Conservation (phyloP, 331 rosid species). For the Prunus yedoensis region DNA sequence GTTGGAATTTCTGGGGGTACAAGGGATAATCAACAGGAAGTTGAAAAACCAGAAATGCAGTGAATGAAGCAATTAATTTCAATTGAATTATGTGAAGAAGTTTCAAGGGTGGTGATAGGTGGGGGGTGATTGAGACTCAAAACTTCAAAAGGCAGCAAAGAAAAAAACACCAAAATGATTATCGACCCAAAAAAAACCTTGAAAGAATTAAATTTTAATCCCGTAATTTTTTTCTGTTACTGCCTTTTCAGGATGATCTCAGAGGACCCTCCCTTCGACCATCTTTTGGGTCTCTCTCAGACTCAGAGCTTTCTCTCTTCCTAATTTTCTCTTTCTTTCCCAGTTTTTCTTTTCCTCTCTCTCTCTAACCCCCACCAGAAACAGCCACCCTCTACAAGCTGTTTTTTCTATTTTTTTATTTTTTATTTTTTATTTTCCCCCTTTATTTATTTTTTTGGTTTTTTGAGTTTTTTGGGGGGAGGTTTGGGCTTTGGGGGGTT, state of each 20-base stretch:
- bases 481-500: neutral
- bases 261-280: slow-evolving; percentile 85
- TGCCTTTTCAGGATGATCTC: slow-evolving; percentile 89
- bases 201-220: neutral
- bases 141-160: slow-evolving; percentile 69
- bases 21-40: neutral
- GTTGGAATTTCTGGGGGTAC: neutral
- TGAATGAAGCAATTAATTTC: neutral
- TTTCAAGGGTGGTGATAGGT: slow-evolving; percentile 22
- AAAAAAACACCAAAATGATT: slow-evolving; percentile 24
- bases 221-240: slow-evolving; percentile 34
- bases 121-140: slow-evolving; percentile 49
- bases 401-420: slow-evolving; percentile 27
- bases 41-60: neutral
- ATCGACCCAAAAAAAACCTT: neutral
- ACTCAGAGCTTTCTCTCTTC: slow-evolving; percentile 30
- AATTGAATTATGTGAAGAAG: slow-evolving; percentile 12
- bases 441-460: neutral
- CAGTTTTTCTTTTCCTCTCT: slow-evolving; percentile 18
- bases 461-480: neutral
- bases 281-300: slow-evolving; percentile 58
- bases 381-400: slow-evolving; percentile 45
- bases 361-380: slow-evolving; percentile 56
- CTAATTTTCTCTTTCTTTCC: slow-evolving; percentile 18
- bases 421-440: slow-evolving; percentile 14